A percentile compares a stretch with the other conserved stretches of the same genome.
These are phyloP conservation scores for Fusarium irregulare DNA, from an alignment of 2,329 filamentous ascomycete species.

Conservation along the genomic window DNA sequence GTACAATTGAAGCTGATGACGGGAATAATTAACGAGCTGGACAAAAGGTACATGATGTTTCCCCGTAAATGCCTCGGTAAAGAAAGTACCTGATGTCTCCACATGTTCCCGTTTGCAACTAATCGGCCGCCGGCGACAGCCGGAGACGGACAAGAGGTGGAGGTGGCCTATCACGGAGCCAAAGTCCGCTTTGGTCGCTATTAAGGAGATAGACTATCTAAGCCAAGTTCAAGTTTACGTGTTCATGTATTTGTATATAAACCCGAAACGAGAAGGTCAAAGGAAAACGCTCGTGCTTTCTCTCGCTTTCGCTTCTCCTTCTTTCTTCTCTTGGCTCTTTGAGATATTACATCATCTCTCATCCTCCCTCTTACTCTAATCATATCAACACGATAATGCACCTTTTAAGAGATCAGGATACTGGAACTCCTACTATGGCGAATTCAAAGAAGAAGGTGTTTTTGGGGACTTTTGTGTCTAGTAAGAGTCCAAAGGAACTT, in stretches of 20 bases:
- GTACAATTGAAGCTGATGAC: conserved; percentile 1
- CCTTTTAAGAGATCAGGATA: neutral
- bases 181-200: conserved; percentile 5
- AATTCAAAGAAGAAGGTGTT: conserved; percentile 58
- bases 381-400: neutral
- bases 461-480: conserved; percentile 67
- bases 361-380: neutral
- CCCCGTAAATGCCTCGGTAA: neutral
- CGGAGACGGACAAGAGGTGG: conserved; percentile 34
- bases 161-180: conserved; percentile 41
- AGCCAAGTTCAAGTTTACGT: conserved; percentile 10
- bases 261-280: neutral
- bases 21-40: conserved; percentile 26
- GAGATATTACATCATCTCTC: conserved; percentile 12
- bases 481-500: conserved; percentile 59
- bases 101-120: conserved; percentile 5
- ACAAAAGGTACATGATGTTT: neutral
- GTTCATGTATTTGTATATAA: conserved; percentile 24
- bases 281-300: neutral
- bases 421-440: conserved; percentile 19
- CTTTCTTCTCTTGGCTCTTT: neutral
- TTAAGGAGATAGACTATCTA: conserved; percentile 13
- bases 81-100: neutral
- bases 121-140: conserved; percentile 45
- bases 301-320: neutral